Base-by-base conservation (phyloP, 495 filamentous ascomycete genomes). In the Daldinia decipiens region DNA sequence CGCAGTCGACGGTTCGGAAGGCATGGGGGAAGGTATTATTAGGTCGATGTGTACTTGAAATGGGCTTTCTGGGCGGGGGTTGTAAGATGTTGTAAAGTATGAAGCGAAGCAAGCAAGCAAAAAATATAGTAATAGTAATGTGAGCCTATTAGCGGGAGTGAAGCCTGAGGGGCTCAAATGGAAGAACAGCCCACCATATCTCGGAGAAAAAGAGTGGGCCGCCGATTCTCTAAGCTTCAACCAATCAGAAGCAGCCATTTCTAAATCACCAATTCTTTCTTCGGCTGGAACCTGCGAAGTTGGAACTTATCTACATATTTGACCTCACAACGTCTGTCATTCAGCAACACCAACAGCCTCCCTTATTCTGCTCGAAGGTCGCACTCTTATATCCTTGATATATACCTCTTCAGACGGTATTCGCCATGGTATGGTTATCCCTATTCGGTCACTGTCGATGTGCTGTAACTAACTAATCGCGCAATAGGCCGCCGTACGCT, bases 1-100 rank as follows among this genome's bases (percentile, higher is more conserved):
- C 38, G 89, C 84, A 31, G 84, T 82, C 40, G 82, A 83, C 3
- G 83, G 82, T 59, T 82, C 72, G 29, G 85, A 81, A 65, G 83
- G 79, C 86, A 86, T 86, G 57, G 59, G 17, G 59, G 61, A 52
- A 66, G 59, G 31, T 45, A 29, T 29, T 52, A 29, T 29, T 52
- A 29, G 7, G 8, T 9, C 4, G 8, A 0, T 36, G 36, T n/a
- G 32, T 21, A 21, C 4, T 45, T 21, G 40, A 2, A 45, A 17
- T n/a, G 5, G n/a, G 43, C n/a, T 47, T 47, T 47, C 6, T 7
- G 17, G 8, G n/a, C 19, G 17, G 5, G 11, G 1, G 21, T 47
- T 24, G 9, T 24, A 47, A 12, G 24, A 47, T 24, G 43, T 47
- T 19, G 17, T 21, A 6, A 19, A 45, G 19, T 9, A 17, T 43